These are phyloP conservation scores for Pseudoscleropodium purum DNA, from an alignment of 225 moss, liverwort and hornwort species.

Conservation along the genomic window DNA sequence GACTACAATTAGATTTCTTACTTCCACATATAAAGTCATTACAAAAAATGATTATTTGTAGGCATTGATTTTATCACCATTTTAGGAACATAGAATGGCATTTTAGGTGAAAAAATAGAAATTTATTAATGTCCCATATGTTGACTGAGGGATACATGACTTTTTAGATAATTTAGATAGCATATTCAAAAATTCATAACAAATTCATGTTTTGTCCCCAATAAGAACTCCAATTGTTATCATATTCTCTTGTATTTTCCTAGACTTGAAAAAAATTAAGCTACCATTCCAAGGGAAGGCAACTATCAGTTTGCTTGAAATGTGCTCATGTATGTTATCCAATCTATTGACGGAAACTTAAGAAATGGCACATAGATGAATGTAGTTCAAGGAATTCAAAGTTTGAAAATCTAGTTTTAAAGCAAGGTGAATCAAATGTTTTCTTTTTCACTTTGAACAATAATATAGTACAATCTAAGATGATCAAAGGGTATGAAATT, in stretches of 20 bases:
- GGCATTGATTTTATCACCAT: background rate
- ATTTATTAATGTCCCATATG: background rate
- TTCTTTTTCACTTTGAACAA: background rate
- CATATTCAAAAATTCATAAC: background rate
- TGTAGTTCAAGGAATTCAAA: too few relatives aligned
- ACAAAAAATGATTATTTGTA: background rate
- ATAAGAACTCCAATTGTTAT: background rate
- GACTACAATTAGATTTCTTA: background rate
- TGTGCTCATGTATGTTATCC: too few relatives aligned
- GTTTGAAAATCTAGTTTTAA: background rate
- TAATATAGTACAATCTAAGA: background rate
- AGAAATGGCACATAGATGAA: background rate
- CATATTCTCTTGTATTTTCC: background rate
- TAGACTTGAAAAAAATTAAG: too few relatives aligned
- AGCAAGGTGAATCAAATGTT: background rate
- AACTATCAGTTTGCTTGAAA: too few relatives aligned
- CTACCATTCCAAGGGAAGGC: too few relatives aligned
- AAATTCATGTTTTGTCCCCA: background rate
- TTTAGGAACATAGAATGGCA: background rate
- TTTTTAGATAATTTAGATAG: background rate
- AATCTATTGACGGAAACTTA: background rate
- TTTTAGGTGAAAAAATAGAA: background rate
- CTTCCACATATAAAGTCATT: background rate
- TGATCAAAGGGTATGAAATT: fast-evolving
- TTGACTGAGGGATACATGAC: background rate